Evolutionary conservation across 2,329 filamentous ascomycete genomes (phyloP).

Genomic region (Arthrobotrys sinensis): DNA sequence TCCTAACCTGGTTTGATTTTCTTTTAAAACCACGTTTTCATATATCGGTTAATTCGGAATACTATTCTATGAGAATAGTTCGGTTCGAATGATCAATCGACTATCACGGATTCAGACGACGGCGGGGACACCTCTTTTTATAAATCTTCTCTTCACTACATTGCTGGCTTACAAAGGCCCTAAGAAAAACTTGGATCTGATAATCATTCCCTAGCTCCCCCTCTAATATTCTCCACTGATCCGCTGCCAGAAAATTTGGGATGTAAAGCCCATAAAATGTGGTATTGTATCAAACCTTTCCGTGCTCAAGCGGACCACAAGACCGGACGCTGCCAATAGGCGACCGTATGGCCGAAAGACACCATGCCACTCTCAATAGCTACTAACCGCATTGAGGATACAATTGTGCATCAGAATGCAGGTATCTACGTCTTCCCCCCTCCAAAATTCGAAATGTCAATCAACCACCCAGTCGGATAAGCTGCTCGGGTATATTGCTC

Average conservation of each 20-base stretch:
- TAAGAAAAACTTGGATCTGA: conserved; percentile 5
- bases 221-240: conserved; percentile 14
- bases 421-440: not conserved
- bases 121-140: conserved; percentile 23
- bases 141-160: not conserved
- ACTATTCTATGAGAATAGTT: conserved; percentile 4
- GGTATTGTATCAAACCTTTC: conserved; percentile 5
- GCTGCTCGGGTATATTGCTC: conserved; percentile 26
- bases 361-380: conserved; percentile 12
- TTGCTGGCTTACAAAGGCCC: conserved; percentile 1
- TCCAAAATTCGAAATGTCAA: not conserved
- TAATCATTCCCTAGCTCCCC: not conserved
- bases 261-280: not conserved
- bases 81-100: conserved; percentile 11
- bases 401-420: conserved; percentile 3
- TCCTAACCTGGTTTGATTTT: too few species aligned
- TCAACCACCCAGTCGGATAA: conserved; percentile 21
- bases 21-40: too few species aligned
- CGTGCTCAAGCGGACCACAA: conserved; percentile 17
- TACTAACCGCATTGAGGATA: not conserved
- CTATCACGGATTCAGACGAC: conserved; percentile 22
- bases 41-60: not conserved
- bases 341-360: conserved; percentile 1
- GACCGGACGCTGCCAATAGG: conserved; percentile 18
- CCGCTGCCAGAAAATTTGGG: conserved; percentile 20